These are phyloP conservation scores for Alternaria incomplexa DNA, from an alignment of 2,329 filamentous ascomycete species.

Conservation along the genomic window DNA sequence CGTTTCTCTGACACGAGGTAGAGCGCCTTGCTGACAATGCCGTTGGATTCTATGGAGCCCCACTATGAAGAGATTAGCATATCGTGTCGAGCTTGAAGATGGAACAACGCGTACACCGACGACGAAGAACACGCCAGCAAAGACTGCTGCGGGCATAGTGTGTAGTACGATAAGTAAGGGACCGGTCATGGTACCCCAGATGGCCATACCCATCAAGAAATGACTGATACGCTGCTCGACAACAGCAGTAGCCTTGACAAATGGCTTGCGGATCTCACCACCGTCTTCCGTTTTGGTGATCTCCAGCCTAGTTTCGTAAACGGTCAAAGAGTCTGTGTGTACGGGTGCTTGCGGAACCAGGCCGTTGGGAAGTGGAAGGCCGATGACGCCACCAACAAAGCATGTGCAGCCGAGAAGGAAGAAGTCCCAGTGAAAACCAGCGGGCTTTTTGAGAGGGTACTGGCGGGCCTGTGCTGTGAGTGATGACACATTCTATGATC, in stretches of 20 bases:
- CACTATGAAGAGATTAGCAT: conserved; percentile 34
- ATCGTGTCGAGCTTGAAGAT: not conserved
- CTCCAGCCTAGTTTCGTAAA: conserved; percentile 41
- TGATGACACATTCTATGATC: conserved; percentile 55
- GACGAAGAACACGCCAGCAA: conserved; percentile 62
- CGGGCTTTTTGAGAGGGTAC: conserved; percentile 61
- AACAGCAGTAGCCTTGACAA: conserved; percentile 54
- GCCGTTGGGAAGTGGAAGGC: conserved; percentile 61
- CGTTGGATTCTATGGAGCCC: conserved; percentile 55
- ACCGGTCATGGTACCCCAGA: conserved; percentile 62
- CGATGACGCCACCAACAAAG: conserved; percentile 59
- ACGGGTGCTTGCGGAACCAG: conserved; percentile 63
- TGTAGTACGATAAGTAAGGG: conserved; percentile 58
- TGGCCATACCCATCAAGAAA: conserved; percentile 60
- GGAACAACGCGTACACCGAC: conserved; percentile 52
- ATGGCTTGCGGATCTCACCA: conserved; percentile 52
- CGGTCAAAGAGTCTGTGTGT: conserved; percentile 60
- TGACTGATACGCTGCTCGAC: conserved; percentile 62
- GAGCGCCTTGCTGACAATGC: conserved; percentile 57
- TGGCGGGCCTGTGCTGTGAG: conserved; percentile 60
- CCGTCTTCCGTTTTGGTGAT: conserved; percentile 51
- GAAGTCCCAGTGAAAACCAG: conserved; percentile 65
- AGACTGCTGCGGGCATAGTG: conserved; percentile 59
- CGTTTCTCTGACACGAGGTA: conserved; percentile 55
- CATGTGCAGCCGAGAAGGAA: conserved; percentile 62